Evolutionary conservation across 805 yeast genomes (phyloP).

Genomic region (Zygoascus biomembranicola): DNA sequence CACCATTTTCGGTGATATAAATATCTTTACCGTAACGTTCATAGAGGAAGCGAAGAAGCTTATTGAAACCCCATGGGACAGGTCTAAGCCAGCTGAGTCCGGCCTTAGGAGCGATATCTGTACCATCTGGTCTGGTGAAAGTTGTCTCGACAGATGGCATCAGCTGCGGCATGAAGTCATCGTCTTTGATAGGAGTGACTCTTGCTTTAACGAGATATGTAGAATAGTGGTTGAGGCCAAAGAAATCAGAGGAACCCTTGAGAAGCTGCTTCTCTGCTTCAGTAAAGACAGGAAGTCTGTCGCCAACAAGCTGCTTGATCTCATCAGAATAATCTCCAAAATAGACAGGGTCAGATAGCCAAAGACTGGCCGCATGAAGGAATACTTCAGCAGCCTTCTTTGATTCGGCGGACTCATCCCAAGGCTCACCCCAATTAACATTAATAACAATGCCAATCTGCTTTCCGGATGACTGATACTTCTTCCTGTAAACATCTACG

Average conservation of each 20-base stretch:
- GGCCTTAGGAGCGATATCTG: background rate
- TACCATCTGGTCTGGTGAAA: background rate
- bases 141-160: background rate
- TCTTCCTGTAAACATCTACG: no score
- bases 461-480: no score
- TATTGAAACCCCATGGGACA: background rate
- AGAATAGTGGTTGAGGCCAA: background rate
- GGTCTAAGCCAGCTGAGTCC: background rate
- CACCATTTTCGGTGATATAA: slow-evolving; percentile 29
- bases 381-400: background rate
- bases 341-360: background rate
- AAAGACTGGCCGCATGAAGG: no score
- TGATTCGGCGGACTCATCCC: background rate
- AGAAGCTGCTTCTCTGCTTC: slow-evolving; percentile 23
- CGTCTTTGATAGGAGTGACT: background rate
- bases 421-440: background rate
- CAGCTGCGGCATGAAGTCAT: background rate
- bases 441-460: background rate
- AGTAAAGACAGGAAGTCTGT: background rate
- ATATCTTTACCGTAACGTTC: slow-evolving; percentile 19
- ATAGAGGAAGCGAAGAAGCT: background rate
- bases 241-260: slow-evolving; percentile 9
- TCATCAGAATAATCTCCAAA: background rate
- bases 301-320: background rate
- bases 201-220: slow-evolving; percentile 19